Evolutionary conservation across 306 rosid species (phyloP), one percentile per base, ranked within the genome.

Genomic region (Mimosa pudica): DNA sequence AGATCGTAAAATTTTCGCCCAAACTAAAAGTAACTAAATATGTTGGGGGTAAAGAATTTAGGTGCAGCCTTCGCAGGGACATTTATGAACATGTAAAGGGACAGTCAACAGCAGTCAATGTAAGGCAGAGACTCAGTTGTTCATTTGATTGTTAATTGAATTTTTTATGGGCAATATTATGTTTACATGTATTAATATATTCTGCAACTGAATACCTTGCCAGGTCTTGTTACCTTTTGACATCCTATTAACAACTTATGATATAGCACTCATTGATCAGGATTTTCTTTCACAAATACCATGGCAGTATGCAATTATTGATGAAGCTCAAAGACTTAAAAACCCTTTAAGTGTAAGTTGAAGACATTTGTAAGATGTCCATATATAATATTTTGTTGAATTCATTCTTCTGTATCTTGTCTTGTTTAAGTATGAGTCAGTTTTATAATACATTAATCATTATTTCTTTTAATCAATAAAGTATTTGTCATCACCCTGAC

Each of bases 321-420:
- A 94, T 84, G 98, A 94, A 89, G 97, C 98, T 76, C 98, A 94
- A 79, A 80, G 98, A 85, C 98, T 94, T 73, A 94, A 94, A 80
- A 94, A 94, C 78, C 92, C 97, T 30, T 87, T 91, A 78, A 94
- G 97, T 82, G 98, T 94, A 94, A 49, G 97, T 88, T 60, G 44
- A 80, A 82, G 55, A 62, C 47, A 49, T 60, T 80, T 80, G 42
- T 65, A 46, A 38, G 51, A 77, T 69, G 80, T 32, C 63, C 36
- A 49, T 51, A 32, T 51, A 36, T 61, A 46, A 51, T 80, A 24
- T 64, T 83, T 18, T 42, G 55, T 77, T 69, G 67, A 75, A 33
- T 78, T 14, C 57, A 33, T 73, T 35, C 42, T 76, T 81, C 20
- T 55, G 13, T 51, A 9, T 62, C 61, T 20, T 75, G 35, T 46